Evolutionary conservation across 306 rosid species (phyloP).

Genomic region (Arachis hypogaea): DNA sequence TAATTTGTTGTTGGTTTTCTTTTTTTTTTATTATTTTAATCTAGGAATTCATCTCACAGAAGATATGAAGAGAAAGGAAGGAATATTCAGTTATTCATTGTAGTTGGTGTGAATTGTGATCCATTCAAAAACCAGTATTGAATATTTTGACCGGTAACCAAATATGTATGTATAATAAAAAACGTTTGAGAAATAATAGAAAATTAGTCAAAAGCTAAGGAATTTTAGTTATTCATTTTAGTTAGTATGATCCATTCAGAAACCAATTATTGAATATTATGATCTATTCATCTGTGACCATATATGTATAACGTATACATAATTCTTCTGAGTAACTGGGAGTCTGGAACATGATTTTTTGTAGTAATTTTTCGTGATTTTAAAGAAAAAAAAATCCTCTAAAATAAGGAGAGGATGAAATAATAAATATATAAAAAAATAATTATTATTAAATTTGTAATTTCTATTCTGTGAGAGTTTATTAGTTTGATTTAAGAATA

Average conservation of each 20-base stretch:
- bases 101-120: neutral
- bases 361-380: slow-evolving; percentile 49
- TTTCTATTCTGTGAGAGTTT: no score
- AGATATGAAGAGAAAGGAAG: neutral
- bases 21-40: slow-evolving; percentile 34
- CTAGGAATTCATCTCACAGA: slow-evolving; percentile 22
- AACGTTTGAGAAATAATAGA: neutral
- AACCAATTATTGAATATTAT: slow-evolving; percentile 39
- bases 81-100: slow-evolving; percentile 28
- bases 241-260: no score
- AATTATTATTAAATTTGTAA: no score
- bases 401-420: no score
- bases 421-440: no score
- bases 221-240: slow-evolving; percentile 2
- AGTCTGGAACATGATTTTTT: slow-evolving; percentile 54
- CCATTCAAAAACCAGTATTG: slow-evolving; percentile 28
- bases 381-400: neutral
- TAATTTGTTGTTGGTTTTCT: neutral
- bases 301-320: slow-evolving; percentile 36
- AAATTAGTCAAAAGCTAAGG: neutral
- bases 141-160: slow-evolving; percentile 22
- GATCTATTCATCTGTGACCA: slow-evolving; percentile 35
- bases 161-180: slow-evolving; percentile 25
- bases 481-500: no score
- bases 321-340: slow-evolving; percentile 23